Percentiles rank a stretch among this genome's conserved stretches.
Conservation (phyloP, 2,329 filamentous ascomycete genomes). For the Torrubiellomyces zombiae region DNA sequence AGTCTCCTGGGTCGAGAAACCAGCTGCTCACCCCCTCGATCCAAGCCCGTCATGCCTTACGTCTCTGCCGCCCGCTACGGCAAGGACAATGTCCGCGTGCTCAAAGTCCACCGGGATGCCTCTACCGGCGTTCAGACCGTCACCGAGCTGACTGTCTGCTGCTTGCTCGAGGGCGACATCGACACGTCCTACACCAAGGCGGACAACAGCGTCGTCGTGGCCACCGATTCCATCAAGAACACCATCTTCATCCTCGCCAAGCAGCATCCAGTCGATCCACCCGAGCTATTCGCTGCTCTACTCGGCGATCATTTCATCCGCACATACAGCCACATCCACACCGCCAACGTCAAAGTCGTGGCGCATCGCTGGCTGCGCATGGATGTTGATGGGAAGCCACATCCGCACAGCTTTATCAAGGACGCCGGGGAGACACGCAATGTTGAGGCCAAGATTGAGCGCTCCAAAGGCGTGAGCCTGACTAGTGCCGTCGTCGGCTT, state of each 20-base stretch:
- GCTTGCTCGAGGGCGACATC: constrained; percentile 84
- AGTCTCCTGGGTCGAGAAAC: no score
- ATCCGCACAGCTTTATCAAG: constrained; percentile 88
- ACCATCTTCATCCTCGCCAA: constrained; percentile 92
- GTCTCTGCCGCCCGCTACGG: constrained; percentile 57
- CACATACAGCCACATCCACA: constrained; percentile 75
- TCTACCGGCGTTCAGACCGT: constrained; percentile 67
- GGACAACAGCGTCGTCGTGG: constrained; percentile 89
- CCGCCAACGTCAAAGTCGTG: constrained; percentile 63
- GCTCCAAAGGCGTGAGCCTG: constrained; percentile 55
- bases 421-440: constrained; percentile 79
- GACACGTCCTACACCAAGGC: constrained; percentile 77
- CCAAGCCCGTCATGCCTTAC: constrained; percentile 27
- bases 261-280: constrained; percentile 78
- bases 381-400: constrained; percentile 69
- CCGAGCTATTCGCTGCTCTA: constrained; percentile 77
- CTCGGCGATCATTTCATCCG: constrained; percentile 79
- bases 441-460: constrained; percentile 54
- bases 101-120: constrained; percentile 76
- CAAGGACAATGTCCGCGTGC: constrained; percentile 97
- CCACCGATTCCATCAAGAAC: constrained; percentile 97
- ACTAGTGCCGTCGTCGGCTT: constrained; percentile 65
- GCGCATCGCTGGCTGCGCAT: constrained; percentile 89
- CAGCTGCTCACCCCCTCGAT: constrained; percentile 5
- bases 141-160: constrained; percentile 88